Evolutionary conservation across 2,329 filamentous ascomycete species (phyloP).

Genomic region (Chaetomium sp.): DNA sequence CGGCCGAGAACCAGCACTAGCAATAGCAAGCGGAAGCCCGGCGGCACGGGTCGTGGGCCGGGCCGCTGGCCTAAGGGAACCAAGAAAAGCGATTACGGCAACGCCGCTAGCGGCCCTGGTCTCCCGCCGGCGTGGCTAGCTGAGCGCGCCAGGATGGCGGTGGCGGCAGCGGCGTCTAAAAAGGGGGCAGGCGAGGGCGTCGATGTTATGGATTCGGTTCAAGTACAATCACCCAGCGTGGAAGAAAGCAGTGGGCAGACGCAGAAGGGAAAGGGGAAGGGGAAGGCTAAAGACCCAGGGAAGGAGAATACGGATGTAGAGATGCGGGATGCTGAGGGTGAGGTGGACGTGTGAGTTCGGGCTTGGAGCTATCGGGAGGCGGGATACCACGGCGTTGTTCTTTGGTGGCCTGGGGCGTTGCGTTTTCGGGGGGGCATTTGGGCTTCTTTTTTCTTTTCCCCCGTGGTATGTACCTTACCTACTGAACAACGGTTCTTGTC

Average conservation of each 20-base stretch:
- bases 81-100: constrained; percentile 68
- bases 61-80: constrained; percentile 69
- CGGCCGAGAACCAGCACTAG: constrained; percentile 45
- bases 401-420: constrained; percentile 7
- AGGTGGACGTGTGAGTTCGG: constrained; percentile 26
- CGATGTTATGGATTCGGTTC: constrained; percentile 43
- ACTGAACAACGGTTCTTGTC: not conserved
- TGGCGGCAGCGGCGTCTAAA: constrained; percentile 23
- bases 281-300: constrained; percentile 9
- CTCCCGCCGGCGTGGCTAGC: constrained; percentile 59
- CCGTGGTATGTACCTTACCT: not conserved
- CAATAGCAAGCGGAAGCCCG: constrained; percentile 55
- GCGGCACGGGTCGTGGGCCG: constrained; percentile 65
- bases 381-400: constrained; percentile 25
- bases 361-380: not conserved
- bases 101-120: constrained; percentile 65
- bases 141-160: constrained; percentile 37
- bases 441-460: not conserved
- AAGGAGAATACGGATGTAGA: constrained; percentile 35
- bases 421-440: constrained; percentile 1
- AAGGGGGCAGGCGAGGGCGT: constrained; percentile 36
- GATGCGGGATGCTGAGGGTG: constrained; percentile 36
- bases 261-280: constrained; percentile 24
- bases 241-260: constrained; percentile 33
- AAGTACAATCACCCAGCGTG: constrained; percentile 42